Evolutionary conservation across 1,139 yeast genomes (phyloP).

Genomic region (Meyerozyma guilliermondii): DNA sequence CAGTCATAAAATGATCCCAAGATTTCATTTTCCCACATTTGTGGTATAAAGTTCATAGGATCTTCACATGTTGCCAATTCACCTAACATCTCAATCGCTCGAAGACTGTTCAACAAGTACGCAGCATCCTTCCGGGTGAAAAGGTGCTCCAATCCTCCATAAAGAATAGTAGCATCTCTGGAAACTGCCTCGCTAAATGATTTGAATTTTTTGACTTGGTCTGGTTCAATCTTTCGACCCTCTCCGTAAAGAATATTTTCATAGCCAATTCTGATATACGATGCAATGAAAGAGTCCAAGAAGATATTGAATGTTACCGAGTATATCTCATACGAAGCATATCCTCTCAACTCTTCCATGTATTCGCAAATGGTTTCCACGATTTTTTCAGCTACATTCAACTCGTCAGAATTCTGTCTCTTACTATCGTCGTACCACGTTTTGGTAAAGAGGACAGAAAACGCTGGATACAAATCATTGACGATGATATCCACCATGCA

Average conservation of each 20-base stretch:
- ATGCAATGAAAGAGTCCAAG: conserved; percentile 38
- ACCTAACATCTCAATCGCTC: conserved; percentile 64
- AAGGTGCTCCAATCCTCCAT: conserved; percentile 53
- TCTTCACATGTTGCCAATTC: conserved; percentile 59
- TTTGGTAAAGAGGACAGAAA: conserved; percentile 36
- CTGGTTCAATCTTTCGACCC: conserved; percentile 55
- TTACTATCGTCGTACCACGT: conserved; percentile 44
- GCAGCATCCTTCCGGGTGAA: conserved; percentile 41
- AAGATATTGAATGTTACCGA: conserved; percentile 41
- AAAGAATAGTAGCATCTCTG: conserved; percentile 64
- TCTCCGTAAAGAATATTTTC: conserved; percentile 44
- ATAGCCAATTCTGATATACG: conserved; percentile 42
- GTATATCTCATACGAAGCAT: conserved; percentile 42
- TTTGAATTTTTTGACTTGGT: conserved; percentile 41
- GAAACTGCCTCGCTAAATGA: conserved; percentile 37
- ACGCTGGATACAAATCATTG: conserved; percentile 54
- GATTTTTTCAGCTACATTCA: conserved; percentile 50
- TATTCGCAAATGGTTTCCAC: conserved; percentile 75
- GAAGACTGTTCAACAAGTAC: conserved; percentile 50
- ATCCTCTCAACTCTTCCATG: conserved; percentile 56
- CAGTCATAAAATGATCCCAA: conserved; percentile 60
- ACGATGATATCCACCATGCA: conserved; percentile 64
- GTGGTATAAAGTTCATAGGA: conserved; percentile 43
- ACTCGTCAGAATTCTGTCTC: conserved; percentile 28
- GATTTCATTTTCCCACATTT: conserved; percentile 53